Percentiles rank a stretch among this genome's conserved stretches.
Conservation (phyloP, 768 basidiomycete species). For the Mycena metata region DNA sequence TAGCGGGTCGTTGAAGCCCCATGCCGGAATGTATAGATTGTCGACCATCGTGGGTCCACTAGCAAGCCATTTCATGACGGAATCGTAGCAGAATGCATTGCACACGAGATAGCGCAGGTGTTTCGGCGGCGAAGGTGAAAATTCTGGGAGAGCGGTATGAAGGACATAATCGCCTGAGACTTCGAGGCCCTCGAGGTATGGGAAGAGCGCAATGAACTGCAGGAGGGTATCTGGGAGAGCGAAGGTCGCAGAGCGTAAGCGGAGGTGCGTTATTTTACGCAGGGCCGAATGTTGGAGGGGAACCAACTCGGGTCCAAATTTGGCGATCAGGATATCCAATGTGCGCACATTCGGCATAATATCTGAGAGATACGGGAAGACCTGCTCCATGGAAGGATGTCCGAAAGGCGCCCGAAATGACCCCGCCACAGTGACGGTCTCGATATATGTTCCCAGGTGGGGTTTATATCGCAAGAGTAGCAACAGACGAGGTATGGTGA, state of each 20-base stretch:
- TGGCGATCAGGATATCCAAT: background rate
- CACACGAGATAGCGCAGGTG: background rate
- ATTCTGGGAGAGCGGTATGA: background rate
- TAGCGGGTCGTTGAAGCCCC: background rate
- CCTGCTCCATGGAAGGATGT: background rate
- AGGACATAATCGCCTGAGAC: background rate
- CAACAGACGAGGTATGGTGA: too few species aligned
- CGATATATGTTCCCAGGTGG: too few species aligned
- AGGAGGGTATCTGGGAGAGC: background rate
- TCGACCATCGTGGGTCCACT: background rate
- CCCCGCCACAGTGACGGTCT: too few species aligned
- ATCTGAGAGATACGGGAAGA: background rate
- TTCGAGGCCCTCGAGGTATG: background rate
- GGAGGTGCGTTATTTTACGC: background rate
- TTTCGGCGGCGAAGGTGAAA: background rate
- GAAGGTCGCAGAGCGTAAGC: background rate
- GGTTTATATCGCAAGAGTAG: too few species aligned
- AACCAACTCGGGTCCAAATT: background rate
- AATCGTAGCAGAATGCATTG: background rate
- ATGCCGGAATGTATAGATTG: background rate
- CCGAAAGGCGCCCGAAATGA: too few species aligned
- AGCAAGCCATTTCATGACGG: background rate
- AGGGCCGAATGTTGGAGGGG: background rate
- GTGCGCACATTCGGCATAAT: background rate
- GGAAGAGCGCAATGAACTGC: background rate